Evolutionary conservation across 441 rosid species (phyloP).

Genomic region (Francoa sonchifolia): DNA sequence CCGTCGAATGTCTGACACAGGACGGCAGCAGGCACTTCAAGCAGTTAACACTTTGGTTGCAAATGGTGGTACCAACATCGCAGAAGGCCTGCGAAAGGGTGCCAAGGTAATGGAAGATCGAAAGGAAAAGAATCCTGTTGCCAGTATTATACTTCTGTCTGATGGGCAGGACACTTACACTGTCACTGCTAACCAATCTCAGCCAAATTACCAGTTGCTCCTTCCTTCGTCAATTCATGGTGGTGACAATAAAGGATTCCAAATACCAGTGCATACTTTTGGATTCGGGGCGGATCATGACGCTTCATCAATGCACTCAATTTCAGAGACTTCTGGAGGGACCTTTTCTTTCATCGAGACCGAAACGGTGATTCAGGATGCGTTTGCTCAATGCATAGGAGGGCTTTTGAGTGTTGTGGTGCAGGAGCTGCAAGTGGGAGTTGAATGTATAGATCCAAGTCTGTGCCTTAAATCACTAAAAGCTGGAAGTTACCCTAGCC

Average conservation of each 20-base stretch:
- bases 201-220: conserved; percentile 26
- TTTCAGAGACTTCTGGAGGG: conserved; percentile 52
- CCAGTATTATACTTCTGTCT: conserved; percentile 48
- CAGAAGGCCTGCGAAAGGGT: conserved; percentile 56
- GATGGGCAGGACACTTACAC: conserved; percentile 71
- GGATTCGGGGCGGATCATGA: conserved; percentile 71
- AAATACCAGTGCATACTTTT: conserved; percentile 55
- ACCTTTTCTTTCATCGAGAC: conserved; percentile 69
- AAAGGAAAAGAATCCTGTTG: conserved; percentile 46
- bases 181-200: conserved; percentile 22
- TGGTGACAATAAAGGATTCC: conserved; percentile 20
- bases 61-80: conserved; percentile 65
- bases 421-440: conserved; percentile 40
- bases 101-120: conserved; percentile 47
- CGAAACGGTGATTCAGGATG: conserved; percentile 64
- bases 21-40: conserved; percentile 48
- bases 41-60: conserved; percentile 48
- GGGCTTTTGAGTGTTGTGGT: conserved; percentile 67
- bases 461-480: conserved; percentile 33
- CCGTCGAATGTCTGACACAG: conserved; percentile 48
- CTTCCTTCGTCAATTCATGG: conserved; percentile 30
- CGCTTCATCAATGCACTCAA: conserved; percentile 55
- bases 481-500: conserved; percentile 47
- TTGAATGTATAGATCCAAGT: conserved; percentile 28
- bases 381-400: conserved; percentile 75